These are phyloP conservation scores for Podila verticillata DNA, from an alignment of 192 early-diverging fungal species.

Conservation along the genomic window DNA sequence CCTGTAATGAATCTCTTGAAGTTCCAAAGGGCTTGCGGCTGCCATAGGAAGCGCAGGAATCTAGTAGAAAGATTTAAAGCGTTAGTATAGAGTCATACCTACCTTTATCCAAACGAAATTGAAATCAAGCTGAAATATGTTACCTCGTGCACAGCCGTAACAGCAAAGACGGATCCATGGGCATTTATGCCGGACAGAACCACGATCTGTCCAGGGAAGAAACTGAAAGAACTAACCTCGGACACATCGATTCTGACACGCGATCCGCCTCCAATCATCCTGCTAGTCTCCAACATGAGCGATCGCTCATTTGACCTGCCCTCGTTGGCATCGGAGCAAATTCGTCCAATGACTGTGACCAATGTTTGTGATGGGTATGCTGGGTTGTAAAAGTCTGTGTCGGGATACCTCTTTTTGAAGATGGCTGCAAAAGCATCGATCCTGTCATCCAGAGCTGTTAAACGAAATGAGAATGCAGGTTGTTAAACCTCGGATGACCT, in stretches of 20 bases:
- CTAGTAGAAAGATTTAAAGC: constrained; percentile 12
- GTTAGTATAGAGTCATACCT: too few relatives aligned
- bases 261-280: constrained; percentile 74
- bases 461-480: not conserved
- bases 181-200: constrained; percentile 75
- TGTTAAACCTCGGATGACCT: not conserved
- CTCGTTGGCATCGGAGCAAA: constrained; percentile 75
- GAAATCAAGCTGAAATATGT: too few relatives aligned
- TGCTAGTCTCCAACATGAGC: constrained; percentile 84
- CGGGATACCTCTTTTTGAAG: constrained; percentile 23
- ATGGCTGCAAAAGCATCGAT: constrained; percentile 40
- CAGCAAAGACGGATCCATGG: constrained; percentile 64
- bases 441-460: constrained; percentile 43
- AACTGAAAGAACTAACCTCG: constrained; percentile 64
- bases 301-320: constrained; percentile 76
- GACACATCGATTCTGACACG: constrained; percentile 74
- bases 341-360: constrained; percentile 69
- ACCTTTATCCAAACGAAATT: too few relatives aligned
- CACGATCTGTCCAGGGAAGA: constrained; percentile 94
- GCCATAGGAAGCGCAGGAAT: constrained; percentile 65
- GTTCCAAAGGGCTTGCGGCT: constrained; percentile 44
- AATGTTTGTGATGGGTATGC: constrained; percentile 13
- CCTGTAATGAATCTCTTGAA: constrained; percentile 53
- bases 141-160: constrained; percentile 64
- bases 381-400: constrained; percentile 27